phyloP scores from a whole-genome alignment of 768 basidiomycete species.

The Russula dissimulans region DNA sequence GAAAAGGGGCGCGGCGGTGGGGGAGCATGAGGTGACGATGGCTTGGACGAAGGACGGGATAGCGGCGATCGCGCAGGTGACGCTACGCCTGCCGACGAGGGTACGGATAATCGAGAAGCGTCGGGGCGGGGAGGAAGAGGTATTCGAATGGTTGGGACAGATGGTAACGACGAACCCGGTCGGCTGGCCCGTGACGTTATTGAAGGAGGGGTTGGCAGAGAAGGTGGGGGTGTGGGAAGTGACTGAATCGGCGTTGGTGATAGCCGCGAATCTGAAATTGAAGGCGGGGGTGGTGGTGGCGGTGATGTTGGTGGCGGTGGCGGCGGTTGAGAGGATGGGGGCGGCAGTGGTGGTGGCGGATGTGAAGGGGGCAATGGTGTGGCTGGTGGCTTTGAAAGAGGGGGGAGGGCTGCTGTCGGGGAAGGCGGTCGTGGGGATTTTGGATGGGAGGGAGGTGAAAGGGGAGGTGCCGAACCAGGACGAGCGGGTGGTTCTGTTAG shows the following conservation, averaged over 20 bases:
- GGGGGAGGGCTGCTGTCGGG: constrained; percentile 18
- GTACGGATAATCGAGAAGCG: constrained; percentile 20
- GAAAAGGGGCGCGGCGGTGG: constrained; percentile 13
- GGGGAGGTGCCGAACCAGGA: constrained; percentile 23
- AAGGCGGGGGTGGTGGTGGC: constrained; percentile 21
- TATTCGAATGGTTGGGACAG: constrained; percentile 10
- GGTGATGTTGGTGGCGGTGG: constrained; percentile 25
- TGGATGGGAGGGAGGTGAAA: constrained; percentile 24
- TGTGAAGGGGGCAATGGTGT: constrained; percentile 10
- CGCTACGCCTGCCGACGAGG: constrained; percentile 20
- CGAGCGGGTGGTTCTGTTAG: constrained; percentile 28
- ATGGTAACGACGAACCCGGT: constrained; percentile 16
- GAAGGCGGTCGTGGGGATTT: constrained; percentile 20
- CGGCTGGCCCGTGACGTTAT: constrained; percentile 23
- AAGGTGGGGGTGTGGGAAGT: constrained; percentile 22
- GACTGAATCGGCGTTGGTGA: constrained; percentile 18
- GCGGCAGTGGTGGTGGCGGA: constrained; percentile 25
- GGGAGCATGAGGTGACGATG: constrained; percentile 14
- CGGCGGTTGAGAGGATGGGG: constrained; percentile 16
- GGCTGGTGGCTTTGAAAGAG: constrained; percentile 22
- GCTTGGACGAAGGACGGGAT: constrained; percentile 25
- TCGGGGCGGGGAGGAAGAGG: constrained; percentile 21
- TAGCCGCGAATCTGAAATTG: constrained; percentile 19
- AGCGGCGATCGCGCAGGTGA: constrained; percentile 18
- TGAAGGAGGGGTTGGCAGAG: constrained; percentile 21